These are phyloP conservation scores for Cyphellophora europaea DNA, from an alignment of 2,329 filamentous ascomycete species.

Conservation along the genomic window DNA sequence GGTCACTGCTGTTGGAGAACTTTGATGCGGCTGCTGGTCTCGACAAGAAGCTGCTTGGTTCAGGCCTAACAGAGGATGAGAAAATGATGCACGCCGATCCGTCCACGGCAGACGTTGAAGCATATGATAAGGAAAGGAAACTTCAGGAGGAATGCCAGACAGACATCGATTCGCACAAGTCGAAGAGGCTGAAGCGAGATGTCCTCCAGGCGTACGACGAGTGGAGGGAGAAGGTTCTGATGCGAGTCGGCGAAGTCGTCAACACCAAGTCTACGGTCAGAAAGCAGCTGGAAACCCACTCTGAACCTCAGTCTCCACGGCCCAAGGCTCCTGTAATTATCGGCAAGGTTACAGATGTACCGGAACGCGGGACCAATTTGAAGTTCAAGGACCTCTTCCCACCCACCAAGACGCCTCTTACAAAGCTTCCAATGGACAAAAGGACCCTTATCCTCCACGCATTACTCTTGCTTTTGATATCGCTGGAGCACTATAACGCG, in stretches of 20 bases:
- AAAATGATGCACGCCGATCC: constrained; percentile 20
- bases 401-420: constrained; percentile 52
- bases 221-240: constrained; percentile 65
- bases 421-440: constrained; percentile 50
- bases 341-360: constrained; percentile 9
- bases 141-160: constrained; percentile 28
- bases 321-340: constrained; percentile 8
- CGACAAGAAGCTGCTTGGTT: constrained; percentile 12
- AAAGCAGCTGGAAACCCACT: constrained; percentile 24
- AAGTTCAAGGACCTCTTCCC: constrained; percentile 43
- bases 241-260: constrained; percentile 63
- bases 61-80: constrained; percentile 18
- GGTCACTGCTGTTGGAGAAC: constrained; percentile 26
- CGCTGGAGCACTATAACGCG: constrained; percentile 66
- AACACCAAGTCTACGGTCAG: constrained; percentile 36
- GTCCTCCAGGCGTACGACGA: constrained; percentile 65
- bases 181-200: constrained; percentile 51
- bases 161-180: constrained; percentile 17
- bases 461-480: constrained; percentile 62
- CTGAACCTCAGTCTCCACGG: constrained; percentile 5
- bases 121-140: constrained; percentile 20
- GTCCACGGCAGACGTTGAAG: constrained; percentile 18
- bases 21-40: constrained; percentile 24
- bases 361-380: constrained; percentile 9
- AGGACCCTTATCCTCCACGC: constrained; percentile 61